phyloP scores from a whole-genome alignment of 768 basidiomycete genomes.

The Pisolithus albus region DNA sequence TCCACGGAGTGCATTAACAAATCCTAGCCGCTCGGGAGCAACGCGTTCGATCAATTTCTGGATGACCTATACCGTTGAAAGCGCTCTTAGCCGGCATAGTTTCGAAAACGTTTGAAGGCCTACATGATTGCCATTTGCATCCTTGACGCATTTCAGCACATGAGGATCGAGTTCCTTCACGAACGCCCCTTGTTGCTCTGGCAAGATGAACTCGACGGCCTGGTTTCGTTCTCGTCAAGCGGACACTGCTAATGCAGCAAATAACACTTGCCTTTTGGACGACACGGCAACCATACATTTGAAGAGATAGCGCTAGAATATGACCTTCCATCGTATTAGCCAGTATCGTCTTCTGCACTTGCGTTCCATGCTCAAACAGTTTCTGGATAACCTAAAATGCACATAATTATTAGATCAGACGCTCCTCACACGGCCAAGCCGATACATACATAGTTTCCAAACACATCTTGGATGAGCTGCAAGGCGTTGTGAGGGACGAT shows the following conservation, averaged over 20 bases:
- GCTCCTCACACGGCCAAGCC: neutral
- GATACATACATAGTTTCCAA: constrained; percentile 84
- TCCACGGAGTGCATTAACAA: constrained; percentile 69
- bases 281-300: constrained; percentile 96
- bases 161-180: constrained; percentile 75
- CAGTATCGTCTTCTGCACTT: constrained; percentile 63
- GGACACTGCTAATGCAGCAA: neutral
- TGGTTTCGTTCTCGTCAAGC: constrained; percentile 26
- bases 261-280: constrained; percentile 68
- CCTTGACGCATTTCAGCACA: constrained; percentile 80
- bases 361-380: constrained; percentile 80
- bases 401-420: constrained; percentile 10
- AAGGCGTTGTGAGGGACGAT: constrained; percentile 72
- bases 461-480: constrained; percentile 83
- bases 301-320: constrained; percentile 67
- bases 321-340: constrained; percentile 71
- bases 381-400: constrained; percentile 79
- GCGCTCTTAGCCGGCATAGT: constrained; percentile 2
- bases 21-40: constrained; percentile 65
- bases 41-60: constrained; percentile 86
- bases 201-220: constrained; percentile 77
- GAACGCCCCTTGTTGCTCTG: constrained; percentile 70
- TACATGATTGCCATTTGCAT: constrained; percentile 93
- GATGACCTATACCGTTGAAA: constrained; percentile 47
- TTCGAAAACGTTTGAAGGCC: constrained; percentile 16